Base-by-base conservation (phyloP, 331 rosid genomes). In the Prunus yedoensis region DNA sequence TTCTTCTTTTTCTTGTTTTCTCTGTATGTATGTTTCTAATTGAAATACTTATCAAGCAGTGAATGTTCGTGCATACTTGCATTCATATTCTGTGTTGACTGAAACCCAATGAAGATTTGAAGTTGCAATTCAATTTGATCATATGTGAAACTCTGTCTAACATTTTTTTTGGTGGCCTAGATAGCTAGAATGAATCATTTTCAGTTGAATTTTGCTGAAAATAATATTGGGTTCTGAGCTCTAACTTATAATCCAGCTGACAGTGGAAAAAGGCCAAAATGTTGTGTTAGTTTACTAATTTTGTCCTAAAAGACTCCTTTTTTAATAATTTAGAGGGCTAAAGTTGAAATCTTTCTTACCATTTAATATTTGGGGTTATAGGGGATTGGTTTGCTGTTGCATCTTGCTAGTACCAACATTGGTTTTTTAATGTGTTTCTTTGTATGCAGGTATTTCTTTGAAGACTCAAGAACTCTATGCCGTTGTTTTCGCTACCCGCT, bases 381-480 rank as follows among this genome's bases (percentile, higher is more conserved):
- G 45, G 67, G 28, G 47, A 45, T 43, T 38, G 17, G 51, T 70
- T 70, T 14, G 4, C 23, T 56, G 5, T 56, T 38, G 16, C 6
- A 57, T 71, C 15, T 23, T 38, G 8, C 5, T 43, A 66, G 32
- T 5, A 25, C 56, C 54, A 9, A 8, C 45, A 43, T 21, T 71
- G 47, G 47, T 21, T 32, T 18, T 38, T 58, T 74, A 25, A 14
- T 50, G 5, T 11, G 10, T 47, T 77, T 62, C 54, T 12, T 78
- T 61, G 71, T 49, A 50, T 85, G 73, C 86, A 91, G 96, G 96
- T 70, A 68, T 89, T 68, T 88, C 96, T 16, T 81, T 91, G 89
- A 91, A 85, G 85, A 88, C 93, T 20, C 96, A 91, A 85, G 96
- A 91, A 80, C 93, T 91, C 65, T 91, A 87, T 68, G 88, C 96